Percentiles rank a stretch among this genome's conserved stretches.
phyloP scores from a whole-genome alignment of 2,329 filamentous ascomycete genomes.

The Massarina eburnea region DNA sequence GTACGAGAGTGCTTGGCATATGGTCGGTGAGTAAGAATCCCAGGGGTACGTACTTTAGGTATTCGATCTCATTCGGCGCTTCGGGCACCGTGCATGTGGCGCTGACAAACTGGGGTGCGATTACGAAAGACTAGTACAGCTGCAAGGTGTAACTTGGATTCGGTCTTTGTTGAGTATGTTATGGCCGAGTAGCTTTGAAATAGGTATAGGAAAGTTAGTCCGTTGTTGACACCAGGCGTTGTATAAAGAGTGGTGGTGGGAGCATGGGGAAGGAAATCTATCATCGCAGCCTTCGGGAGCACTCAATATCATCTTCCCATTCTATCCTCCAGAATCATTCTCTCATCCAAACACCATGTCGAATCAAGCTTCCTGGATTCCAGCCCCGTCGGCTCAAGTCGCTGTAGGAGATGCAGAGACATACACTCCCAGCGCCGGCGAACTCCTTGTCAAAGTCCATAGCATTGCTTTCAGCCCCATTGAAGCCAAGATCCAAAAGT shows the following conservation, averaged over 20 bases:
- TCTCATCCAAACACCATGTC: slow-evolving; percentile 9
- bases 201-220: background rate
- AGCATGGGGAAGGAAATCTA: background rate
- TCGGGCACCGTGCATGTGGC: background rate
- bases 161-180: background rate
- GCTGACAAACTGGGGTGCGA: background rate
- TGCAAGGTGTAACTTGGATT: background rate
- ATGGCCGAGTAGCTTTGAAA: background rate
- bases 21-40: too few species aligned
- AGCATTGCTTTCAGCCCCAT: slow-evolving; percentile 29
- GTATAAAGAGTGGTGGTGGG: background rate
- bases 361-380: slow-evolving; percentile 13
- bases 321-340: too few species aligned
- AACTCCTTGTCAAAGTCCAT: slow-evolving; percentile 26
- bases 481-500: slow-evolving; percentile 21
- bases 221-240: too few species aligned
- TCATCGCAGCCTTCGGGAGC: background rate
- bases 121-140: background rate
- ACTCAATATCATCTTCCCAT: background rate
- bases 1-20: too few species aligned
- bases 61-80: too few species aligned
- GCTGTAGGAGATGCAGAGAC: slow-evolving; percentile 6
- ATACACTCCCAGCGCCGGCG: slow-evolving; percentile 9
- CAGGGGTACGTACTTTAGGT: too few species aligned
- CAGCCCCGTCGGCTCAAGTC: slow-evolving; percentile 2